Conservation (phyloP, 176 grass and related monocot species). For the Musa troglodytarum region DNA sequence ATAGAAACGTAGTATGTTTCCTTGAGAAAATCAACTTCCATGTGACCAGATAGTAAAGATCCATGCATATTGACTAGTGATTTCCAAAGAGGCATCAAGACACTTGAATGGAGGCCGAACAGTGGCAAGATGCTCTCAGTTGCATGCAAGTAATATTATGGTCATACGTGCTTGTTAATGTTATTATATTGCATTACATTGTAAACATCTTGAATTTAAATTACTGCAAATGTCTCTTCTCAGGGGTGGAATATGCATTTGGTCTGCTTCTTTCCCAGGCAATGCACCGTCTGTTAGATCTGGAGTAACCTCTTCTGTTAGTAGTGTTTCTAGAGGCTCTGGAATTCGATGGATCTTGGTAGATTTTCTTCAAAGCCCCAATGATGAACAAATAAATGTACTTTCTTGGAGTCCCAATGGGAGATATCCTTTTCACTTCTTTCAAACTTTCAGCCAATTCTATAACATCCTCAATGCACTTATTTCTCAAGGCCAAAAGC, state of each 20-base stretch:
- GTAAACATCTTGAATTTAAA: neutral
- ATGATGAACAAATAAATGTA: constrained; percentile 50
- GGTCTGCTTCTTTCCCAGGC: constrained; percentile 89
- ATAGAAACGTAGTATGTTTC: neutral
- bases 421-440: constrained; percentile 73
- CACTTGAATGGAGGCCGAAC: constrained; percentile 86
- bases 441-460: neutral
- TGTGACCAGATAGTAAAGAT: constrained; percentile 73
- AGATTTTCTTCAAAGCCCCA: constrained; percentile 54
- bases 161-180: neutral
- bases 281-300: constrained; percentile 62
- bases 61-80: constrained; percentile 61
- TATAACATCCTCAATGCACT: neutral
- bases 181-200: neutral
- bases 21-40: constrained; percentile 6
- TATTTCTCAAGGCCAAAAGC: neutral
- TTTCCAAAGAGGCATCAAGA: constrained; percentile 58
- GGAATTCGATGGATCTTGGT: constrained; percentile 64
- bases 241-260: constrained; percentile 85
- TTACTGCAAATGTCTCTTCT: neutral
- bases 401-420: constrained; percentile 89
- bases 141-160: constrained; percentile 56
- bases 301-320: constrained; percentile 40
- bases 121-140: constrained; percentile 88
- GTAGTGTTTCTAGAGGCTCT: constrained; percentile 58